These are phyloP conservation scores for Mycena albidolilacea DNA, from an alignment of 768 basidiomycete genomes.

Conservation along the genomic window DNA sequence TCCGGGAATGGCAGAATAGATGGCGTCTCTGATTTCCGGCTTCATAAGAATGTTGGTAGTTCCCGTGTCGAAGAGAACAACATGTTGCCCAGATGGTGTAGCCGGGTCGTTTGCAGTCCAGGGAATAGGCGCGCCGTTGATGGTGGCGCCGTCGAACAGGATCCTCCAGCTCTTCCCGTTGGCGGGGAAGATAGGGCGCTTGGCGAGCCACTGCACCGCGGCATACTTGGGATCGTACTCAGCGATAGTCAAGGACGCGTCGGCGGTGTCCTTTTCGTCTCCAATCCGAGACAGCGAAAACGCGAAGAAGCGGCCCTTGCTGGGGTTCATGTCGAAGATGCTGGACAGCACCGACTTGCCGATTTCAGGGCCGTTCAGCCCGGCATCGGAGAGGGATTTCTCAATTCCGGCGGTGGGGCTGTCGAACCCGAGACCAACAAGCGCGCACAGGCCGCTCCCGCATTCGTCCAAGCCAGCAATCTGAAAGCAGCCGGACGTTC, in stretches of 20 bases:
- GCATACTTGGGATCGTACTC: slow-evolving; percentile 24
- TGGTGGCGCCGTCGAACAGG: slow-evolving; percentile 2
- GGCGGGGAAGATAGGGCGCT: slow-evolving; percentile 1
- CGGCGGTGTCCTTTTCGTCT: not conserved
- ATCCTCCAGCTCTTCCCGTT: slow-evolving; percentile 9
- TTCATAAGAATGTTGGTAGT: slow-evolving; percentile 22
- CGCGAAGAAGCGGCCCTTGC: slow-evolving; percentile 22
- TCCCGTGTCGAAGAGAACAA: slow-evolving; percentile 24
- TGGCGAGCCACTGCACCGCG: slow-evolving; percentile 1
- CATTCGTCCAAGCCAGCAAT: not conserved
- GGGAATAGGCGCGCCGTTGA: slow-evolving; percentile 3
- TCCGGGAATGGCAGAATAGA: slow-evolving; percentile 32
- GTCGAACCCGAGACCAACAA: slow-evolving; percentile 31
- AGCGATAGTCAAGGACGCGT: slow-evolving; percentile 26
- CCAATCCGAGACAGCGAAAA: slow-evolving; percentile 23
- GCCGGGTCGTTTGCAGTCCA: not conserved
- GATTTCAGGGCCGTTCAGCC: slow-evolving; percentile 1
- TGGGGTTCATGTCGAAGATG: slow-evolving; percentile 31
- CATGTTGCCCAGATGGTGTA: not conserved
- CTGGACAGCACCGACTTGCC: slow-evolving; percentile 30
- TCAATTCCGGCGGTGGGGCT: slow-evolving; percentile 8
- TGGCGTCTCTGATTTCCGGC: slow-evolving; percentile 7
- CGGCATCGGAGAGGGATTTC: not conserved
- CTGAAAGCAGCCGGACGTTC: not conserved
- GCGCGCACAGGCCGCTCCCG: slow-evolving; percentile 13